phyloP scores from a whole-genome alignment of 768 basidiomycete genomes.

The Mycena olivaceomarginata region DNA sequence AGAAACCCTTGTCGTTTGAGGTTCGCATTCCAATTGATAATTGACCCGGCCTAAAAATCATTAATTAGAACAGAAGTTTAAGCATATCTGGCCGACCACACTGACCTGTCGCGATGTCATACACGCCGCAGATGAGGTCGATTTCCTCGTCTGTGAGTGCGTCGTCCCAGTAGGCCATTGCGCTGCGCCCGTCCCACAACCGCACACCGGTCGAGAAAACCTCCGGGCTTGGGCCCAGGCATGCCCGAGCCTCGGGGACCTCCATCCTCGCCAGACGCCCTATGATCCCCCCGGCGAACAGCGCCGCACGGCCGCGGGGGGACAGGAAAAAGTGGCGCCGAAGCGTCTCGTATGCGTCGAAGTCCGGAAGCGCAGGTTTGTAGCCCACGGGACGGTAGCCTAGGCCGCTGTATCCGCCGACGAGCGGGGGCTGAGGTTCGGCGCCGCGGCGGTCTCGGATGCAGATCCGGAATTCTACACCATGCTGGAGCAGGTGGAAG shows the following conservation, averaged over 20 bases:
- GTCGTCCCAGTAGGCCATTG: constrained; percentile 24
- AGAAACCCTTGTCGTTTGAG: not conserved
- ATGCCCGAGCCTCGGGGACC: not conserved
- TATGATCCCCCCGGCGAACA: constrained; percentile 24
- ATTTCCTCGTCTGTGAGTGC: constrained; percentile 13
- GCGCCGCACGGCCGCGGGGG: constrained; percentile 18
- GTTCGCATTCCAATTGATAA: not conserved
- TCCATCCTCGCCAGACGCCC: constrained; percentile 15
- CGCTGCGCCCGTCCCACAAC: not conserved
- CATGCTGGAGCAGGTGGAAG: not conserved
- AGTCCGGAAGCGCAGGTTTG: not conserved
- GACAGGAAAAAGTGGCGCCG: not conserved
- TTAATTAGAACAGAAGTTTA: not conserved
- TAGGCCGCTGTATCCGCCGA: not conserved
- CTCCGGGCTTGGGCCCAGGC: not conserved
- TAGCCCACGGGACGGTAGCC: not conserved
- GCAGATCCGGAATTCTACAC: not conserved
- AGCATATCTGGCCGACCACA: not conserved
- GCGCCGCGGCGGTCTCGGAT: not conserved
- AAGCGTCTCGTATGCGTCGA: no score
- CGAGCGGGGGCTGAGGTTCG: not conserved
- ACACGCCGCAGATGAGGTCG: constrained; percentile 33
- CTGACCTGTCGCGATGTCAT: constrained; percentile 17
- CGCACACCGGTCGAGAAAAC: constrained; percentile 5
- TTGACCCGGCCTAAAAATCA: constrained; percentile 1